Conservation (phyloP, 345 rosid species). For the Nasturtium officinale region DNA sequence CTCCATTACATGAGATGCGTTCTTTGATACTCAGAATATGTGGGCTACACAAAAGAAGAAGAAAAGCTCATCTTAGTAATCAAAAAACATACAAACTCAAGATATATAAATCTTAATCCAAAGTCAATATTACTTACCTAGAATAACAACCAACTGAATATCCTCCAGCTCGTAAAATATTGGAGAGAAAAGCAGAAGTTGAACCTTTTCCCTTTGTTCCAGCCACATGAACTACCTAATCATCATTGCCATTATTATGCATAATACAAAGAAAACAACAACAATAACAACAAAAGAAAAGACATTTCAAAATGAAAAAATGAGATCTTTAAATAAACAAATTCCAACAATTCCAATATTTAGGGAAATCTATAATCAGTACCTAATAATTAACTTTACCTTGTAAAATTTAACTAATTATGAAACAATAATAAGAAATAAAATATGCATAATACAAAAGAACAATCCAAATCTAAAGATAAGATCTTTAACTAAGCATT, state of each 20-base stretch:
- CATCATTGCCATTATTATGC: constrained; percentile 3
- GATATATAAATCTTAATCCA: background rate
- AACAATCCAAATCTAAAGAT: background rate
- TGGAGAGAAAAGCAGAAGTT: constrained; percentile 82
- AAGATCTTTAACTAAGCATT: background rate
- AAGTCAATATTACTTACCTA: constrained; percentile 47
- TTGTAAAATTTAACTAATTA: background rate
- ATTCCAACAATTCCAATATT: background rate
- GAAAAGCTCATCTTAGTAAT: constrained; percentile 6
- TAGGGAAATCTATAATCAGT: too few species aligned
- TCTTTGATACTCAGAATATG: constrained; percentile 80
- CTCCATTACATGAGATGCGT: constrained; percentile 65
- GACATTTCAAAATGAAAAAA: background rate
- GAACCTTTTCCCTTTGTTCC: constrained; percentile 98
- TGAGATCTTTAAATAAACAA: background rate
- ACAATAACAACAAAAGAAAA: too few species aligned
- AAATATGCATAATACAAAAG: background rate
- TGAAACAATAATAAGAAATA: background rate
- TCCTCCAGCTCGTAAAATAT: constrained; percentile 70
- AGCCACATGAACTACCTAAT: constrained; percentile 78
- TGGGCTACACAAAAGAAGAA: constrained; percentile 56
- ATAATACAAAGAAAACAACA: too few species aligned
- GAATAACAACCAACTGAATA: constrained; percentile 85
- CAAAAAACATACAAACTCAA: background rate
- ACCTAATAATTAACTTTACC: background rate